These are phyloP conservation scores for Coelastrella sp. DNA, from an alignment of 139 green algal species.

Conservation along the genomic window DNA sequence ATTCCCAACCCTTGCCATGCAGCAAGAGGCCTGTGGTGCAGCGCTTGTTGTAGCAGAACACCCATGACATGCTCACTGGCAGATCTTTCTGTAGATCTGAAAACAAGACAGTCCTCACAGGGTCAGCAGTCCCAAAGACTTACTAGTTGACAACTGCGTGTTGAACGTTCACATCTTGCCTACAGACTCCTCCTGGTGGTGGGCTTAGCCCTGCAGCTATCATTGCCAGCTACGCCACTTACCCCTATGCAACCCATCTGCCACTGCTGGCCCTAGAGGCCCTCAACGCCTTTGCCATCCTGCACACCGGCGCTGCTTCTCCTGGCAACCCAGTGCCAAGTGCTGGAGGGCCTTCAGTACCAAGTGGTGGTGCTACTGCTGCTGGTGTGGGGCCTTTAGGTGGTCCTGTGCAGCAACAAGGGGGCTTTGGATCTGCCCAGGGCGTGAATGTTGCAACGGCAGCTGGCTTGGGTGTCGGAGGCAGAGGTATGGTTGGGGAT, in stretches of 20 bases:
- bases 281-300: slow-evolving; percentile 19
- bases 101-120: no score
- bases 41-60: no score
- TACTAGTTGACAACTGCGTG: no score
- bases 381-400: slow-evolving; percentile 1
- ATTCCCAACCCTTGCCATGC: no score
- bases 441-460: slow-evolving; percentile 26
- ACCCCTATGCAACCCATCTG: slow-evolving; percentile 47
- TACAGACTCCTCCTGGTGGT: slow-evolving; percentile 22
- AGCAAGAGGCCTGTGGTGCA: no score
- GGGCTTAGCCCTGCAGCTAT: slow-evolving; percentile 47
- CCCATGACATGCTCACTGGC: no score
- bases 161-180: no score
- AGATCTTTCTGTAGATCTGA: no score
- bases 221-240: slow-evolving; percentile 57
- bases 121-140: no score
- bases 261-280: slow-evolving; percentile 12
- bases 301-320: slow-evolving; percentile 13
- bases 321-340: neutral
- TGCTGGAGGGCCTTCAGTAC: neutral
- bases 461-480: slow-evolving; percentile 43
- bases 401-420: neutral
- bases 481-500: neutral
- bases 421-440: no score
- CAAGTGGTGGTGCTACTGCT: neutral